Evolutionary conservation across 225 moss, liverwort and hornwort genomes (phyloP).

Genomic region (Thuidium tamariscinum): DNA sequence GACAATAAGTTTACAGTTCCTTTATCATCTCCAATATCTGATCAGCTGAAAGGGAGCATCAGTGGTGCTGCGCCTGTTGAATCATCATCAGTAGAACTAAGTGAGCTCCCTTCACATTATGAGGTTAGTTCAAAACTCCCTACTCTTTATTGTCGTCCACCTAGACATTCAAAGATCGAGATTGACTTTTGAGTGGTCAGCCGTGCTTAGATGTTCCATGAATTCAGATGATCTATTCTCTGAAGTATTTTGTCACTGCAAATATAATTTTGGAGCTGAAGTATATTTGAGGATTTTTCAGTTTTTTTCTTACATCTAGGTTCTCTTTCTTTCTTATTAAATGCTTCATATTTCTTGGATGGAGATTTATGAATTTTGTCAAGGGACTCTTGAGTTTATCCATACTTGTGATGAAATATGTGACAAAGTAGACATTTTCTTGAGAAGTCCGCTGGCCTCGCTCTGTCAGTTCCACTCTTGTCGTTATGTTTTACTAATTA

Average conservation of each 20-base stretch:
- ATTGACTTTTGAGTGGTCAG: background rate
- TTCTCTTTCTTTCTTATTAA: background rate
- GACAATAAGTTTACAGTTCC: constrained; percentile 1
- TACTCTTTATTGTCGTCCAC: background rate
- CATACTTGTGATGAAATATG: background rate
- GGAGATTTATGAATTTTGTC: background rate
- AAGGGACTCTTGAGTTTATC: background rate
- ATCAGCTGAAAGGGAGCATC: constrained; percentile 11
- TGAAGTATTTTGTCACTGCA: background rate
- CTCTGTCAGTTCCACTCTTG: background rate
- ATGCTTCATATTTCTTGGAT: background rate
- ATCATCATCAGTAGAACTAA: background rate
- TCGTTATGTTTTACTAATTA: background rate
- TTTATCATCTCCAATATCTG: background rate
- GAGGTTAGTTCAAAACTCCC: constrained; percentile 14
- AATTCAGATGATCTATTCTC: background rate
- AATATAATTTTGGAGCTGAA: background rate
- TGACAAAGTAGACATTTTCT: background rate
- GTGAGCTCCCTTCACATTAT: constrained; percentile 15
- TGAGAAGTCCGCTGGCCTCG: background rate
- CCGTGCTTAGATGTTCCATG: background rate
- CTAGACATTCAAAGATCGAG: background rate
- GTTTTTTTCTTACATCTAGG: background rate
- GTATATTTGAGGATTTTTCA: background rate
- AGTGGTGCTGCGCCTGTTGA: background rate